Percentiles rank a stretch among this genome's conserved stretches.
phyloP scores from a whole-genome alignment of 2,329 filamentous ascomycete species.

The Dryadomyces quercus-mongolicae region DNA sequence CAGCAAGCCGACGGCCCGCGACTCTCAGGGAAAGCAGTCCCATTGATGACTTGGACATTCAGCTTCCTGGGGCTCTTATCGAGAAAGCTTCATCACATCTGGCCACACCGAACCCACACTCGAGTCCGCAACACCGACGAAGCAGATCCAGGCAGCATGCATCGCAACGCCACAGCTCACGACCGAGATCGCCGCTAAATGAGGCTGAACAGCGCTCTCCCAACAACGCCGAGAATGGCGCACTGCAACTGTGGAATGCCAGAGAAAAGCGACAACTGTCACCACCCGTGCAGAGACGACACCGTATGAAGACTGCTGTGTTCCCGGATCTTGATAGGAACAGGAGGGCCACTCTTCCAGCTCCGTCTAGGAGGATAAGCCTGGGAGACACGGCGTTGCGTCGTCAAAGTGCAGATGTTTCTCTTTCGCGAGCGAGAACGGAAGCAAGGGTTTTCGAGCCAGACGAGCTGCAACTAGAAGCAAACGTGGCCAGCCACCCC shows the following conservation, averaged over 20 bases:
- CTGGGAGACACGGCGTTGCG: neutral
- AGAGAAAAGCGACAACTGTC: neutral
- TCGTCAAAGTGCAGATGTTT: neutral
- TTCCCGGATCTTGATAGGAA: neutral
- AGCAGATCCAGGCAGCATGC: neutral
- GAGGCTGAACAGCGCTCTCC: neutral
- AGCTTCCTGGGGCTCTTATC: neutral
- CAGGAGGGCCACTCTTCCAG: neutral
- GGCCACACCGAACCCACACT: no score
- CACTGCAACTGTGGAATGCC: no score
- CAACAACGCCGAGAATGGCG: neutral
- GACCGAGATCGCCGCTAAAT: neutral
- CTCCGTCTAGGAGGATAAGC: neutral
- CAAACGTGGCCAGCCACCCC: neutral
- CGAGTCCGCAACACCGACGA: no score
- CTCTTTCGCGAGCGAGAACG: no score
- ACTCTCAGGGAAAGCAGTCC: neutral
- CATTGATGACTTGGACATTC: neutral
- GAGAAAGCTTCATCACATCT: neutral
- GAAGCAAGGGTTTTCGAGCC: neutral
- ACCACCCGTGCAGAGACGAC: neutral
- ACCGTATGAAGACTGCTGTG: slow-evolving; percentile 3
- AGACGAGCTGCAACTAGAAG: neutral
- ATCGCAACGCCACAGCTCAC: neutral
- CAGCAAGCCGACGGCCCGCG: no score